Base-by-base conservation (phyloP, 371 early-diverging fungal genomes). In the Mortierella polycephala region DNA sequence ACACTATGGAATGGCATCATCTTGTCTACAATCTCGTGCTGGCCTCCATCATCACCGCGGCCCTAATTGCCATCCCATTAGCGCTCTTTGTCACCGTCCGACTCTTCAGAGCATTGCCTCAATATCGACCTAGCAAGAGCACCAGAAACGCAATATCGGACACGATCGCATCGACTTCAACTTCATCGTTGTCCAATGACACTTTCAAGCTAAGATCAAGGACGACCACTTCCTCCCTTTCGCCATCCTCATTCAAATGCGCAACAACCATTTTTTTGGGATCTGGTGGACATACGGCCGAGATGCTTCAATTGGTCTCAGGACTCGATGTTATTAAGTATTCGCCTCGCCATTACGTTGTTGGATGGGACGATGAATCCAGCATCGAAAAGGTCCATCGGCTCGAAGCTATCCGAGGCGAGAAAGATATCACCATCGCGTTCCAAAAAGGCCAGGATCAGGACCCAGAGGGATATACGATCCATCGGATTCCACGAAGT, bases 261-360 rank as follows among this genome's bases (percentile, higher is more conserved):
- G 71, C 72, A 5, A 58, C 72, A 18, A 77, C 79, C 20, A 71
- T 77, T 44, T 77, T 67, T 54, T 51, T 77, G 30, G 79, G 79
- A 1, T 77, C 79, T 7, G 90, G 91, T 39, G 94, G 94, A 18
- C 94, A 94, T 63, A 93, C 94, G 1, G 86, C 87, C 5, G 96
- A 96, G 72, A 94, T 96, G 94, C 64, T 93, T 12, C 87, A 86
- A 42, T 79, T 95, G n/a, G 39, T 91, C 0, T 60, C 83, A 10
- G 79, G 80, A 0, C 56, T 95, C 1, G 84, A 89, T 37, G 42
- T 56, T 5, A 44, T 81, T 2, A 69, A 72, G 37, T 94, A 92
- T 62, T 42, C 58, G 2, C 92, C 90, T 11, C 85, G 94, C 13
- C 61, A 74, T 20, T 94, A 94, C 74, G 61, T 93, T 3, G 67